Base-by-base conservation (phyloP, 2,329 filamentous ascomycete species). In the Ambrosiella xylebori region DNA sequence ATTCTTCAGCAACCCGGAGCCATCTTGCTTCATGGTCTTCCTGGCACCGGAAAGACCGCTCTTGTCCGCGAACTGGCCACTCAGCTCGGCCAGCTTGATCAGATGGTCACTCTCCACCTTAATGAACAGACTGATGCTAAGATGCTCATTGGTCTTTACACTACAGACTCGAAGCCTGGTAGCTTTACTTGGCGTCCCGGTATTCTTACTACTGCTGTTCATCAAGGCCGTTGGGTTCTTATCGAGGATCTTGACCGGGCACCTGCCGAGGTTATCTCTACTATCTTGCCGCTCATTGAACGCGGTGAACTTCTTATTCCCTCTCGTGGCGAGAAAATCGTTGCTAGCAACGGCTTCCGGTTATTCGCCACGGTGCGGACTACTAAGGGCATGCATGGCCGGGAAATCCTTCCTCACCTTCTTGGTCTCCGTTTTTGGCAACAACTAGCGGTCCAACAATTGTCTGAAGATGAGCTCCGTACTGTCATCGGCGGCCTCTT, bases 91-190 rank as follows among this genome's bases (percentile, higher is more conserved):
- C 88, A 88, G 70, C 80, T 86, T 19, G 79, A 83, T 5, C 81
- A 80, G 60, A 89, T 98, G 82, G 85, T 98, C 56, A 97, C 91
- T 2, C 76, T 99, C 37, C 91, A 98, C 69, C 75, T 99, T 39
- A 98, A 98, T 67, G 93, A 97, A 70, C 94, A 99, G 69, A 97
- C 90, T 1, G 93, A 99, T 70, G 90, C 91, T 0, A 99, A 98
- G 70, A 86, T 95, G 73, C 80, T 99, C 45, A 81, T 98, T 62
- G 93, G 93, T 2, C 81, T 97, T 67, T 97, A 99, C 70, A 87
- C 91, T 1, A 93, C 89, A 19, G 90, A 89, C 59, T 81, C 85
- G 13, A 86, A 84, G 61, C 90, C 89, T 1, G 90, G 90, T 1
- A 90, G 87, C 8, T 98, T 98, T 67, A 80, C 81, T 55, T 99